A percentile compares a stretch with the other conserved stretches of the same genome.
Conservation (phyloP, 2,329 filamentous ascomycete genomes). For the Endoconidiophora polonica region DNA sequence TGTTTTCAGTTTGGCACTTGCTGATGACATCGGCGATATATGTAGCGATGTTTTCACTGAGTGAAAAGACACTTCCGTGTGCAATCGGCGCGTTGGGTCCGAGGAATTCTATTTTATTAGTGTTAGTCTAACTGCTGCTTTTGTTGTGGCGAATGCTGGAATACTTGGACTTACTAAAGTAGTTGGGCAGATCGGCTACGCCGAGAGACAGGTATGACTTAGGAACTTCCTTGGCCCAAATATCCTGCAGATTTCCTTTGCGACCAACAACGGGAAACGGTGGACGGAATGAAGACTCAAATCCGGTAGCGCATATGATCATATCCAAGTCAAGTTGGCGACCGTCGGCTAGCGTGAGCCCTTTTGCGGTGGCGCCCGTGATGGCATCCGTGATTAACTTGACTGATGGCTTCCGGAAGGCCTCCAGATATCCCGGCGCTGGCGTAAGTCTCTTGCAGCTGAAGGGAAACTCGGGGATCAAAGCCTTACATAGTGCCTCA, state of each 20-base stretch:
- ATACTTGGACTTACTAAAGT: conserved; percentile 30
- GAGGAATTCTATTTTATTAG: conserved; percentile 25
- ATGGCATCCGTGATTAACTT: conserved; percentile 31
- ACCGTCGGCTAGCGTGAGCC: conserved; percentile 32
- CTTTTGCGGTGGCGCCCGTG: conserved; percentile 28
- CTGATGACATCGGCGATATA: conserved; percentile 32
- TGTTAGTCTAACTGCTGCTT: not conserved
- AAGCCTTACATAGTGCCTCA: conserved; percentile 29
- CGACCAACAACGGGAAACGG: conserved; percentile 33
- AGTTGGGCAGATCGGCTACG: conserved; percentile 36
- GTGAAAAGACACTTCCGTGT: conserved; percentile 34
- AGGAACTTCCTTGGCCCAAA: conserved; percentile 27
- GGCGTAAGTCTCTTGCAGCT: conserved; percentile 35
- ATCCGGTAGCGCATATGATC: conserved; percentile 42
- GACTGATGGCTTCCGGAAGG: conserved; percentile 30
- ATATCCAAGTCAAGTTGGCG: conserved; percentile 34
- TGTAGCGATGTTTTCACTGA: conserved; percentile 33
- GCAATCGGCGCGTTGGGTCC: conserved; percentile 35
- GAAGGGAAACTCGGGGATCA: conserved; percentile 33
- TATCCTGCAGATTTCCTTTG: conserved; percentile 33
- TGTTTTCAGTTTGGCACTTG: conserved; percentile 34
- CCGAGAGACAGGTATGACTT: conserved; percentile 37
- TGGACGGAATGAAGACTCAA: conserved; percentile 35
- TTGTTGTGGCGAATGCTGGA: not conserved
- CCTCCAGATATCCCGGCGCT: conserved; percentile 31